Evolutionary conservation across 192 early-diverging fungal species (phyloP), one percentile per base, ranked within the genome.

Genomic region (Gryganskiella cystojenkinii): DNA sequence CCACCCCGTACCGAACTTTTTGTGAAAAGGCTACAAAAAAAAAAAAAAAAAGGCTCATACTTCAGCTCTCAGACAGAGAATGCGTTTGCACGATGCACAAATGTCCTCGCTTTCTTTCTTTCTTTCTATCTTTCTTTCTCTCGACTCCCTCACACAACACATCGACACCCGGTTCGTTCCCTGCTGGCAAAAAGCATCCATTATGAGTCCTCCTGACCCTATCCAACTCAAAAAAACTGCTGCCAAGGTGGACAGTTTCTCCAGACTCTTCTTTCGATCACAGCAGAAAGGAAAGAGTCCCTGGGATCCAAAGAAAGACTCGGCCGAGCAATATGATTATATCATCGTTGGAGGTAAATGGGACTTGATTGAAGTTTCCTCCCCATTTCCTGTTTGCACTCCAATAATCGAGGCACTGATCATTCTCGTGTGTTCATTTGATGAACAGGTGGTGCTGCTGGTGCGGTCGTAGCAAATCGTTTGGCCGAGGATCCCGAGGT

Each of bases 401-500:
- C 52, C 22, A 5, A 28, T 2, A 54, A 30, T 42, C 19, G n/a
- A n/a, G n/a, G n/a, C n/a, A n/a, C n/a, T n/a, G n/a, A n/a, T n/a
- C n/a, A n/a, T n/a, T n/a, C n/a, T n/a, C n/a, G n/a, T n/a, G n/a
- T n/a, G n/a, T n/a, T n/a, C 2, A 37, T 57, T 25, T 10, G 2
- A 15, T 35, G 24, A 14, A 33, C 46, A 67, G 65, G 65, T 25
- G 65, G 65, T 11, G 45, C 54, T 24, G 53, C 65, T 13, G 65
- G 65, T 22, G 56, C 50, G 3, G 44, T 67, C 27, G 15, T 67
- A 8, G 65, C 65, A 15, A 57, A 46, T 45, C 65, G 65, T 17
- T n/a, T 67, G 22, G 42, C 52, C 30, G 56, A 58, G 30, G 55
- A 57, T 60, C 44, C 55, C 40, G 56, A 44, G 27, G 56, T 69